Percentiles rank a stretch among this genome's conserved stretches.
Evolutionary conservation across 2,329 filamentous ascomycete genomes (phyloP).

Genomic region (Claviceps purpurea): DNA sequence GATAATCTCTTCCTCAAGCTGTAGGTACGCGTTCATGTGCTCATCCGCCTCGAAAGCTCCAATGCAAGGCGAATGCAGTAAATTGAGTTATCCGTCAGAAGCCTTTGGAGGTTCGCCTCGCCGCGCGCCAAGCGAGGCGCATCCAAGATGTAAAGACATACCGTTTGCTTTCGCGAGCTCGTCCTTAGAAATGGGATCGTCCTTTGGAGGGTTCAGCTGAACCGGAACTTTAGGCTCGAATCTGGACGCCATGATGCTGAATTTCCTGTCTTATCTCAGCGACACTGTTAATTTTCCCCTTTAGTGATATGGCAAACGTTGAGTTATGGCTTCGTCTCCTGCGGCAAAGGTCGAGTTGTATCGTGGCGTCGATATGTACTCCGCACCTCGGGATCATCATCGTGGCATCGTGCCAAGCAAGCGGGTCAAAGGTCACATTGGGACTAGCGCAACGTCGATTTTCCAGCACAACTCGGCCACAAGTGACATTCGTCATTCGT

Average conservation of each 20-base stretch:
- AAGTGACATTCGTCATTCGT: background rate
- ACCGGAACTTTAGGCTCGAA: conserved; percentile 72
- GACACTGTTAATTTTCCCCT: too few relatives aligned
- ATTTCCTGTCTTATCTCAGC: background rate
- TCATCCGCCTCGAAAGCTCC: background rate
- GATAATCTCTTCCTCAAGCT: background rate
- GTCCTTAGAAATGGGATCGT: conserved; percentile 70
- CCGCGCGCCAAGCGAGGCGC: background rate
- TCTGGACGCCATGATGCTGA: conserved; percentile 38
- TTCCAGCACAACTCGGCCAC: background rate
- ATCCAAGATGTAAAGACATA: conserved; percentile 28
- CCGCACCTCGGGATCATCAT: conserved; percentile 4
- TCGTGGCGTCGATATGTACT: background rate
- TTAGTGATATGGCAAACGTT: background rate
- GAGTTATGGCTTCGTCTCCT: background rate
- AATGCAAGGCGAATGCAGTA: background rate
- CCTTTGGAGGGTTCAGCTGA: conserved; percentile 68
- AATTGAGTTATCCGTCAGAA: background rate
- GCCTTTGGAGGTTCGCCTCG: background rate
- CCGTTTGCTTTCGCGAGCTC: conserved; percentile 74
- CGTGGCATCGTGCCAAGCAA: background rate
- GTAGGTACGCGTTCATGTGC: too few relatives aligned
- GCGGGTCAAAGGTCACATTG: conserved; percentile 9
- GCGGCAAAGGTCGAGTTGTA: background rate
- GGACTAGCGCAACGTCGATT: conserved; percentile 4